Evolutionary conservation across 495 filamentous ascomycete genomes (phyloP).

Genomic region (Platismatia glauca): DNA sequence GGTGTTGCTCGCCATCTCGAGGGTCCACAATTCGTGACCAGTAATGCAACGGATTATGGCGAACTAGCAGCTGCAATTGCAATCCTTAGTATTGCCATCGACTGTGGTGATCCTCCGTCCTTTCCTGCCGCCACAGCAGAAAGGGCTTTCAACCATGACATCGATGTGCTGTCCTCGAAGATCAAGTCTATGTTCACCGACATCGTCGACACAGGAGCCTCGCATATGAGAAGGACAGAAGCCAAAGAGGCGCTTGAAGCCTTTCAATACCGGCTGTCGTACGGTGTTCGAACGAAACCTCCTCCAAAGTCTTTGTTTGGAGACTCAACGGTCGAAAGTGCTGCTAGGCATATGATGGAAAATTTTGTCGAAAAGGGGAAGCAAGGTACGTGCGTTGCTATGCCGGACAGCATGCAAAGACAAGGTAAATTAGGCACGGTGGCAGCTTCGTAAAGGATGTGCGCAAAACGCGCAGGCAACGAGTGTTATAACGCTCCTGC

Average conservation of each 20-base stretch:
- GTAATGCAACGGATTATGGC: slow-evolving; percentile 53
- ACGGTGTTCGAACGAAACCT: slow-evolving; percentile 59
- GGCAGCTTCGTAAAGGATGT: not conserved
- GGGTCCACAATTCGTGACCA: slow-evolving; percentile 41
- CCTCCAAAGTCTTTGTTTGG: slow-evolving; percentile 52
- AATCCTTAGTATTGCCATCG: slow-evolving; percentile 66
- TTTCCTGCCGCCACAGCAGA: slow-evolving; percentile 28
- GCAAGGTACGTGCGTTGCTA: not conserved
- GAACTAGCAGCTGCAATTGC: slow-evolving; percentile 52
- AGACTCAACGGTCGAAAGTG: slow-evolving; percentile 23
- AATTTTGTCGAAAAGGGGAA: slow-evolving; percentile 6
- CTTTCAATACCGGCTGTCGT: slow-evolving; percentile 59
- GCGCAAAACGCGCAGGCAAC: not conserved
- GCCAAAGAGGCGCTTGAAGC: slow-evolving; percentile 64
- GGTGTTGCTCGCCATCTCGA: slow-evolving; percentile 45
- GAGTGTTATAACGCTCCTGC: not conserved
- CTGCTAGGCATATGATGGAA: slow-evolving; percentile 15
- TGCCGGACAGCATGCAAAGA: not conserved
- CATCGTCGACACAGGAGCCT: slow-evolving; percentile 67
- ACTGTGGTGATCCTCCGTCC: slow-evolving; percentile 41
- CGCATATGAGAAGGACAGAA: slow-evolving; percentile 60
- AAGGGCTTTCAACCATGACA: slow-evolving; percentile 52
- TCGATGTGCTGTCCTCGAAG: slow-evolving; percentile 55
- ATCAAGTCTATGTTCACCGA: slow-evolving; percentile 58
- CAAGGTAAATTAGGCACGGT: not conserved